Percentiles rank a stretch among this genome's conserved stretches.
Evolutionary conservation across 495 filamentous ascomycete genomes (phyloP).

Genomic region (Aspergillus nidulans): DNA sequence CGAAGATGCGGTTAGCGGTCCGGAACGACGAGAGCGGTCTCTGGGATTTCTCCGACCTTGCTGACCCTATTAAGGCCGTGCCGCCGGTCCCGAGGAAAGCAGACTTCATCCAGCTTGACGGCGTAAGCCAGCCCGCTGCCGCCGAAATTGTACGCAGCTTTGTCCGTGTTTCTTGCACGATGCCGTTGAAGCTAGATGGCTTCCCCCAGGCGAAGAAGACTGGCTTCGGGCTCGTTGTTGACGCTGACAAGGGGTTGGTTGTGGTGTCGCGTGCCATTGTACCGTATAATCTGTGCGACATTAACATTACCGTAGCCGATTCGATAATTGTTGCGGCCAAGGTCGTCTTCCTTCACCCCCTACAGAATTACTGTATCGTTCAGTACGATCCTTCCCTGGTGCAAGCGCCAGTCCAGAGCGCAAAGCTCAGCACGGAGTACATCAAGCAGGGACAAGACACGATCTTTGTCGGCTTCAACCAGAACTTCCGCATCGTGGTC

Average conservation of each 20-base stretch:
- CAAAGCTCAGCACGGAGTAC: conserved; percentile 69
- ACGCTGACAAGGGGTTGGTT: conserved; percentile 92
- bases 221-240: conserved; percentile 91
- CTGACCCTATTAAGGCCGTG: conserved; percentile 69
- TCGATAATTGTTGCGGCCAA: conserved; percentile 91
- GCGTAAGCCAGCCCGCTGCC: conserved; percentile 81
- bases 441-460: conserved; percentile 90
- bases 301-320: conserved; percentile 90
- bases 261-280: conserved; percentile 90
- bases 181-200: conserved; percentile 94
- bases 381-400: conserved; percentile 93
- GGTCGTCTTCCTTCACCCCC: conserved; percentile 94
- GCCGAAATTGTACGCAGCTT: conserved; percentile 92
- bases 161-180: conserved; percentile 82
- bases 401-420: conserved; percentile 85
- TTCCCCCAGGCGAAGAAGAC: conserved; percentile 90
- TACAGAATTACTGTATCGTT: conserved; percentile 95
- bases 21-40: conserved; percentile 86
- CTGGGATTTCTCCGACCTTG: conserved; percentile 91
- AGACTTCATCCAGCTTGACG: conserved; percentile 85
- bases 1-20: conserved; percentile 88
- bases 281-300: conserved; percentile 94
- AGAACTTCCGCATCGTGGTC: conserved; percentile 88
- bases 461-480: conserved; percentile 95
- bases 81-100: conserved; percentile 69